Conservation (phyloP, 2,329 filamentous ascomycete species). For the Penicillium psychrosexuale region DNA sequence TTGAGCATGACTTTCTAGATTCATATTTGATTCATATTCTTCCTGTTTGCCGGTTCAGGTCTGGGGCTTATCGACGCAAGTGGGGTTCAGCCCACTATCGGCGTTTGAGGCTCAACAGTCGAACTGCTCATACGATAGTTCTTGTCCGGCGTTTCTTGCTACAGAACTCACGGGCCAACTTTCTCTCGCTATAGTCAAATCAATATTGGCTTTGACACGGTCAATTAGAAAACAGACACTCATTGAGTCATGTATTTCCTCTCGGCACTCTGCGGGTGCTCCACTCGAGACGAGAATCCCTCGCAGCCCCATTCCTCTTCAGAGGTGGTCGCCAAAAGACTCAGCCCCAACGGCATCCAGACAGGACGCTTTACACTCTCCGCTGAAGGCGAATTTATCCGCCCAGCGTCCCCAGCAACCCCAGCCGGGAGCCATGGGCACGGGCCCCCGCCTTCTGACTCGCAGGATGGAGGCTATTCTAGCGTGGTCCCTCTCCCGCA, state of each 20-base stretch:
- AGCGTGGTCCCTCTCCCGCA: constrained; percentile 38
- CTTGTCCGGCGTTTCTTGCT: background rate
- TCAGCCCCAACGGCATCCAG: constrained; percentile 14
- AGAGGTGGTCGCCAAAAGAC: constrained; percentile 11
- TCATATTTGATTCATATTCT: background rate
- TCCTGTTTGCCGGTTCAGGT: background rate
- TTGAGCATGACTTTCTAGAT: background rate
- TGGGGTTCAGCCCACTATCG: constrained; percentile 8
- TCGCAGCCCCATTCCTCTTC: constrained; percentile 3
- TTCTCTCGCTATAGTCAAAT: background rate
- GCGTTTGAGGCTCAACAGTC: constrained; percentile 8
- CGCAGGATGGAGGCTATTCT: constrained; percentile 30
- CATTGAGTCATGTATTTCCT: constrained; percentile 24
- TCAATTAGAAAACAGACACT: background rate
- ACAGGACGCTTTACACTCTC: constrained; percentile 22
- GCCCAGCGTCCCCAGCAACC: background rate
- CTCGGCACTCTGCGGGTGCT: constrained; percentile 25
- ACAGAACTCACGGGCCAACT: background rate
- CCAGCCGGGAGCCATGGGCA: constrained; percentile 7
- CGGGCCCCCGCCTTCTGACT: constrained; percentile 21
- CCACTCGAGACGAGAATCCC: constrained; percentile 13
- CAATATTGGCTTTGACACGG: background rate
- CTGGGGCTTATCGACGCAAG: constrained; percentile 7
- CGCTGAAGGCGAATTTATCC: constrained; percentile 17
- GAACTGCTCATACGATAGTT: background rate